Conservation (phyloP, 495 filamentous ascomycete genomes). For the Astrothelium macrocarpum region DNA sequence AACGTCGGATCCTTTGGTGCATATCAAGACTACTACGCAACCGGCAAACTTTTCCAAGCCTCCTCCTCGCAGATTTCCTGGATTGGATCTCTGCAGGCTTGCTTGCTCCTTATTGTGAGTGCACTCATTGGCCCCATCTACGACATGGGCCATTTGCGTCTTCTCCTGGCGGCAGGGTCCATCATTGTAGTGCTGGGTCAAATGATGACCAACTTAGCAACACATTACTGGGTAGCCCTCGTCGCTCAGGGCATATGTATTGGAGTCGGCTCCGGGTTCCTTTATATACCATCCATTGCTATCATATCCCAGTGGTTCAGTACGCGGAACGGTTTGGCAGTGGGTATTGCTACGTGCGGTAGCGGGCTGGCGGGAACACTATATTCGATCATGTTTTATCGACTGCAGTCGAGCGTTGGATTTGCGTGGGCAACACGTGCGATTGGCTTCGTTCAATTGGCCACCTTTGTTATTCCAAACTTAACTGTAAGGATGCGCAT, state of each 20-base stretch:
- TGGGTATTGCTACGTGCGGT: neutral
- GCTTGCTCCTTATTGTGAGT: neutral
- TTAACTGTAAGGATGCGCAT: constrained; percentile 46
- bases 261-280: neutral
- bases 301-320: constrained; percentile 7
- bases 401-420: constrained; percentile 44
- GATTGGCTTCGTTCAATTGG: constrained; percentile 27
- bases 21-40: neutral
- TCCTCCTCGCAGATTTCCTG: neutral
- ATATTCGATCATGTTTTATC: constrained; percentile 57
- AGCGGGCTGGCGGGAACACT: constrained; percentile 37
- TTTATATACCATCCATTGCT: neutral
- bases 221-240: neutral
- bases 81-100: neutral
- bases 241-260: neutral
- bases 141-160: neutral
- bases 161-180: neutral
- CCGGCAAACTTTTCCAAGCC: neutral
- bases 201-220: neutral
- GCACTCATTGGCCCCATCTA: neutral
- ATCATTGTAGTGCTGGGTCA: neutral
- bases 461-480: constrained; percentile 44
- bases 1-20: neutral
- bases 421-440: constrained; percentile 56
- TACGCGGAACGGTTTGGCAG: neutral